A percentile compares a stretch with the other conserved stretches of the same genome.
Conservation (phyloP, 1,284 basidiomycete genomes). For the Cronartium quercuum region DNA sequence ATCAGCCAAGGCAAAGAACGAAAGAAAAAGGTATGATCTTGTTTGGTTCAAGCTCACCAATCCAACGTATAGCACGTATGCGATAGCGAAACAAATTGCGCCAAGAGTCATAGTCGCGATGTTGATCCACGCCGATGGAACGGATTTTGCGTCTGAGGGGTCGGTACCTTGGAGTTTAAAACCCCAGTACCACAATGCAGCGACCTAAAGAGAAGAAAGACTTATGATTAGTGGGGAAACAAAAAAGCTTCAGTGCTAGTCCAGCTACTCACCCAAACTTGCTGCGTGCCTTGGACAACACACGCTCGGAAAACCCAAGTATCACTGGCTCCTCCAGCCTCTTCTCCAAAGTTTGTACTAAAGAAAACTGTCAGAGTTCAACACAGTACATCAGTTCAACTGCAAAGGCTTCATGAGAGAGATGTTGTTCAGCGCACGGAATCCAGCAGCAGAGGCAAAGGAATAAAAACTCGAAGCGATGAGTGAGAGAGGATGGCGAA, state of each 20-base stretch:
- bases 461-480: constrained; percentile 83
- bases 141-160: constrained; percentile 57
- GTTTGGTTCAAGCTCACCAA: constrained; percentile 62
- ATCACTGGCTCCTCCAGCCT: constrained; percentile 85
- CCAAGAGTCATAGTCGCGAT: constrained; percentile 75
- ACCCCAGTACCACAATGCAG: constrained; percentile 91
- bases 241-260: neutral
- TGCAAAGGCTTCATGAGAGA: neutral
- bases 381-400: neutral
- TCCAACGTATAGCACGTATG: constrained; percentile 73
- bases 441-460: constrained; percentile 76
- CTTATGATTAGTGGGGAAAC: neutral
- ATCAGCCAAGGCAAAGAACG: neutral
- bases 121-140: constrained; percentile 54
- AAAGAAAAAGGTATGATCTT: constrained; percentile 44
- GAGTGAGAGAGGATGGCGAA: constrained; percentile 59
- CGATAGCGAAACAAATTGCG: constrained; percentile 65
- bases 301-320: constrained; percentile 83
- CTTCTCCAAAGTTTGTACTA: constrained; percentile 89
- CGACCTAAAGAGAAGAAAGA: constrained; percentile 60
- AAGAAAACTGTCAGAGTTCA: constrained; percentile 59
- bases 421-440: constrained; percentile 50
- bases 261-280: constrained; percentile 28
- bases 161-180: constrained; percentile 61
- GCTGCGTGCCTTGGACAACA: constrained; percentile 62